Evolutionary conservation across 345 rosid species (phyloP), one percentile per base, ranked within the genome.

Genomic region (Trapa bicornis): DNA sequence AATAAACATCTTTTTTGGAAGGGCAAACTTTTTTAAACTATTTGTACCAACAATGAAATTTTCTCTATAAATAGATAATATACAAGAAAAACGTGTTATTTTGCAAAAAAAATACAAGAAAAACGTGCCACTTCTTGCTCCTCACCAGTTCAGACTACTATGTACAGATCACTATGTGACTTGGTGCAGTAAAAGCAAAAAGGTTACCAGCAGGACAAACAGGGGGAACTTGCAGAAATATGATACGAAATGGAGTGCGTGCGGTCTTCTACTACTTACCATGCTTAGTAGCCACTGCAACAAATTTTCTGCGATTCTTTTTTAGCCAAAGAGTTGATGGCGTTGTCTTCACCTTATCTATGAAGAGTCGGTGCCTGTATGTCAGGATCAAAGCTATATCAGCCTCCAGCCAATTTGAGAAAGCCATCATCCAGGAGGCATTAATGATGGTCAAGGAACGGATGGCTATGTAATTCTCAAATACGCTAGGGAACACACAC

Each of bases 261-360:
- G 35, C 4, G 15, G 32, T 32, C 38, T 11, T 54, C 63, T 58
- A 58, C 63, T 33, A 37, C 63, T 32, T 13, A 58, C 9, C 22
- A 10, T 58, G 63, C 63, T 58, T 58, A 0, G 8, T 7, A 58
- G 38, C 13, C 38, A 83, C 82, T 10, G 84, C 82, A 47, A 65
- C 79, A 74, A 85, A 87, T 65, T 71, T 74, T 14, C 75, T 70
- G 64, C 83, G 78, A 32, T 75, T 86, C 64, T 80, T 84, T 72
- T 71, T 94, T 54, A 91, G 69, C 97, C 97, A 86, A 57, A 80
- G 64, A 0, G 92, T 85, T 15, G 92, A 84, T 29, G 96, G 84
- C 5, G 97, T 91, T 73, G 75, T 83, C 77, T 78, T 87, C 52
- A 91, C 91, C 70, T 80, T 72, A 17, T 89, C 95, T 11, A 71